Percentiles rank a stretch among this genome's conserved stretches.
Conservation (phyloP, 306 rosid species). For the Echinosophora koreensis region DNA sequence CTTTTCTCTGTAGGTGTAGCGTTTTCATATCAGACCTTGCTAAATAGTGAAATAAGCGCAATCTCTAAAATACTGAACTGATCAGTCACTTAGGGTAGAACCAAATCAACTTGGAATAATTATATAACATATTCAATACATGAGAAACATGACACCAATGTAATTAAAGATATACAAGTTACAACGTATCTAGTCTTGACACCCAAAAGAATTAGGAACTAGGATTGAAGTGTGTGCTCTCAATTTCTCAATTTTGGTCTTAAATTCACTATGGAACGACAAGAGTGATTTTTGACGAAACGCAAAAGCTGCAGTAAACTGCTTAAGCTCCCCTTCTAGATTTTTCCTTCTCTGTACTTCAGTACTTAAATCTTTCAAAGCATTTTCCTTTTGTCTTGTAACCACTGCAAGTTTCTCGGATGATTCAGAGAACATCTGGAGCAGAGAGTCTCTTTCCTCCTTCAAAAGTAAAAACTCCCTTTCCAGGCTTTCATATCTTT, state of each 20-base stretch:
- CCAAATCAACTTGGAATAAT: constrained; percentile 26
- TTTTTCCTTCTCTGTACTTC: constrained; percentile 80
- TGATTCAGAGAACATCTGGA: constrained; percentile 63
- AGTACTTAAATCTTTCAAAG: constrained; percentile 62
- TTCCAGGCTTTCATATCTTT: constrained; percentile 68
- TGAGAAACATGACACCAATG: constrained; percentile 21
- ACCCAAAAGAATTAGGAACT: constrained; percentile 61
- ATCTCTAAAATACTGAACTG: background rate
- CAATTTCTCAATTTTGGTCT: constrained; percentile 62
- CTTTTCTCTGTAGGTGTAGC: background rate
- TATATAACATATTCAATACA: constrained; percentile 34
- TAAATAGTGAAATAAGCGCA: constrained; percentile 17
- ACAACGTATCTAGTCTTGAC: constrained; percentile 44
- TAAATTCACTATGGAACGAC: constrained; percentile 71
- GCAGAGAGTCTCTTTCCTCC: constrained; percentile 72
- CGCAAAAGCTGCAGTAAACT: constrained; percentile 72
- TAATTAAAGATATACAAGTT: constrained; percentile 23
- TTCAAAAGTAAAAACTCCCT: constrained; percentile 64
- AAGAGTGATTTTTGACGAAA: constrained; percentile 64
- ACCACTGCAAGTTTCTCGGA: constrained; percentile 61
- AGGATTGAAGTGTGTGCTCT: constrained; percentile 57
- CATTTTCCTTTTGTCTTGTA: constrained; percentile 70
- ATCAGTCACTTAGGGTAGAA: background rate
- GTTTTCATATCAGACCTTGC: background rate
- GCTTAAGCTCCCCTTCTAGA: constrained; percentile 77